Percentiles rank a stretch among this genome's conserved stretches.
These are phyloP conservation scores for Strobilomyces echinocephalus DNA, from an alignment of 768 basidiomycete species.

Conservation along the genomic window DNA sequence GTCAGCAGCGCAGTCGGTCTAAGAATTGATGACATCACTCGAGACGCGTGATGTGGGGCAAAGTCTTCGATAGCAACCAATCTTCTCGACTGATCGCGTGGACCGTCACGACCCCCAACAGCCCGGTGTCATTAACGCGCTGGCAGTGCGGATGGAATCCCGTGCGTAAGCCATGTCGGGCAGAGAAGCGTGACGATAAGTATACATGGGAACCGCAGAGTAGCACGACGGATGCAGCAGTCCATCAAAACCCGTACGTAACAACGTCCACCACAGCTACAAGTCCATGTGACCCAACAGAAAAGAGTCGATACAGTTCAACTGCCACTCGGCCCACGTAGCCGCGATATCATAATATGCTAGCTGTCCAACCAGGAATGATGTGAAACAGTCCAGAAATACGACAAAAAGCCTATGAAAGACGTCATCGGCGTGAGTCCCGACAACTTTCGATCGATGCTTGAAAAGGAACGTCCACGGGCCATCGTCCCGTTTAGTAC, in stretches of 20 bases:
- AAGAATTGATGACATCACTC: conserved; percentile 7
- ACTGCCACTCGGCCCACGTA: neutral
- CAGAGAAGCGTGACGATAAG: neutral
- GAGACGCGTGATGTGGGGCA: neutral
- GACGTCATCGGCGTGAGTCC: conserved; percentile 1
- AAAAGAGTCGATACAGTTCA: conserved; percentile 3
- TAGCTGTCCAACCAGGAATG: neutral
- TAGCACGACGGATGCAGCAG: neutral
- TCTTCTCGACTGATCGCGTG: neutral
- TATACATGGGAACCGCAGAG: neutral
- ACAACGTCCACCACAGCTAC: neutral
- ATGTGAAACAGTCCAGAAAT: neutral
- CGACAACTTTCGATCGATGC: neutral
- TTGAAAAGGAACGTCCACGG: neutral
- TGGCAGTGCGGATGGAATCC: neutral
- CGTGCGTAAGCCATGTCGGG: neutral
- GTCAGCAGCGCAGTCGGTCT: neutral
- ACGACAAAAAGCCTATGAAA: conserved; percentile 1
- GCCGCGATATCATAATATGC: neutral
- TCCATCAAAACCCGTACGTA: conserved; percentile 16
- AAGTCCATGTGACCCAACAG: neutral
- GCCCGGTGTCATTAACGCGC: neutral
- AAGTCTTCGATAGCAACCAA: too few relatives aligned
- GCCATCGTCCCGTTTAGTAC: conserved; percentile 1
- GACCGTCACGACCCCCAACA: neutral